A percentile compares a stretch with the other conserved stretches of the same genome.
Evolutionary conservation across 2,329 filamentous ascomycete genomes (phyloP).

Genomic region (Talaromyces sp.): DNA sequence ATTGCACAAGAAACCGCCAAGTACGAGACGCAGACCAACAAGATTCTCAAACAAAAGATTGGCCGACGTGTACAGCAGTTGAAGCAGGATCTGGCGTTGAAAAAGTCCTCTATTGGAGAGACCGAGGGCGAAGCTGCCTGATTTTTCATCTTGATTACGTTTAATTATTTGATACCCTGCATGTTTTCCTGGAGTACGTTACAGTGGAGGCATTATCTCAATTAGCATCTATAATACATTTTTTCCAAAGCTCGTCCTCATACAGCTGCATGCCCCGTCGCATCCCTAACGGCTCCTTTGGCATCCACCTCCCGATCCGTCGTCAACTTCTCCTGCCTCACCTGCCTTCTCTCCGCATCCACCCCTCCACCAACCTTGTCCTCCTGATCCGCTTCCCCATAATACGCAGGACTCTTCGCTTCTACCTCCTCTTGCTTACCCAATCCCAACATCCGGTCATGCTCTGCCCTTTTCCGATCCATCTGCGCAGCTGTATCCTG

Average conservation of each 20-base stretch:
- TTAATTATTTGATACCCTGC: conserved; percentile 12
- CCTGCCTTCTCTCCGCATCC: conserved; percentile 26
- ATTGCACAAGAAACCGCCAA: conserved; percentile 38
- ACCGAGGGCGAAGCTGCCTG: conserved; percentile 23
- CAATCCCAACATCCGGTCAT: conserved; percentile 30
- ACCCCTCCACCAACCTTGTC: conserved; percentile 4
- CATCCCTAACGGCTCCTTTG: conserved; percentile 26
- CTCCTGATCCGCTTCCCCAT: conserved; percentile 1
- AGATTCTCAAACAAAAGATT: conserved; percentile 43
- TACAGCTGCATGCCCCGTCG: conserved; percentile 29
- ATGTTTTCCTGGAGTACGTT: background rate
- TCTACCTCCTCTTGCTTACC: conserved; percentile 23
- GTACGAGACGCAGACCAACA: conserved; percentile 40
- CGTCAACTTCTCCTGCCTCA: conserved; percentile 28
- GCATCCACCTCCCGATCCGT: conserved; percentile 30
- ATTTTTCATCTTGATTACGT: background rate
- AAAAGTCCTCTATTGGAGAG: conserved; percentile 42
- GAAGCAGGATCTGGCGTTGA: conserved; percentile 43
- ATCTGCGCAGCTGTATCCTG: conserved; percentile 35
- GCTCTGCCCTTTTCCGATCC: conserved; percentile 33
- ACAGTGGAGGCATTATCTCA: background rate
- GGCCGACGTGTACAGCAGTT: conserved; percentile 43
- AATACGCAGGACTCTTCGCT: conserved; percentile 19
- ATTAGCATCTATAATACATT: conserved; percentile 7
- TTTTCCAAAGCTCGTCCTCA: conserved; percentile 1